A percentile compares a stretch with the other conserved stretches of the same genome.
phyloP scores from a whole-genome alignment of 2,329 filamentous ascomycete genomes.

The Arthrobotrys conoides region DNA sequence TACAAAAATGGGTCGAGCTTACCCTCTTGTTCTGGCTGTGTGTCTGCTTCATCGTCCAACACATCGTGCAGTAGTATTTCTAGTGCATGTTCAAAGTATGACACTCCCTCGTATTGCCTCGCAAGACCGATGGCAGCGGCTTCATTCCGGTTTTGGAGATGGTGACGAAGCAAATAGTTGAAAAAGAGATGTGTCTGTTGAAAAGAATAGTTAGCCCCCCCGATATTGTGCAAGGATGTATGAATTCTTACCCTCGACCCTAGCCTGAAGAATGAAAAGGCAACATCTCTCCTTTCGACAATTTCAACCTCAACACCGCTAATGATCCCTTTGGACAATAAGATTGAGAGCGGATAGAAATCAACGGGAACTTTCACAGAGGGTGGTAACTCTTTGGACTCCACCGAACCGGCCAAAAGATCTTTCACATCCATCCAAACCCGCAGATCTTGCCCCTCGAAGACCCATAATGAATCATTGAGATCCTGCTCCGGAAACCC shows the following conservation, averaged over 20 bases:
- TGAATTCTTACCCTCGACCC: slow-evolving; percentile 79
- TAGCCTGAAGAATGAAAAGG: slow-evolving; percentile 90
- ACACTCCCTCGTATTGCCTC: slow-evolving; percentile 85
- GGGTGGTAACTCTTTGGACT: slow-evolving; percentile 78
- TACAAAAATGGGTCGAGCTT: slow-evolving; percentile 72
- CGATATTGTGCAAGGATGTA: background rate
- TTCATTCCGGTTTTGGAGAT: slow-evolving; percentile 82
- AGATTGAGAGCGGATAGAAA: slow-evolving; percentile 91
- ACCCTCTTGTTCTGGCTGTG: slow-evolving; percentile 75
- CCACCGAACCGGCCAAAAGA: slow-evolving; percentile 76
- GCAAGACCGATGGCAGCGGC: slow-evolving; percentile 84
- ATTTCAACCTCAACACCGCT: slow-evolving; percentile 92
- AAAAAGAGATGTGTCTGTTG: slow-evolving; percentile 89
- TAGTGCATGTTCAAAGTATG: slow-evolving; percentile 92
- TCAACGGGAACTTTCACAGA: slow-evolving; percentile 87
- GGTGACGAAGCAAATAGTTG: slow-evolving; percentile 85
- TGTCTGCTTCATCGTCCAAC: slow-evolving; percentile 92
- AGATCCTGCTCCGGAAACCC: slow-evolving; percentile 70
- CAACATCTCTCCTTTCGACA: slow-evolving; percentile 91
- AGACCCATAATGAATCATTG: slow-evolving; percentile 92
- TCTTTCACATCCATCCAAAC: slow-evolving; percentile 88
- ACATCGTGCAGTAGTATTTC: slow-evolving; percentile 94
- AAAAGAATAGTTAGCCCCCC: background rate
- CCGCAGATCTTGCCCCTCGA: slow-evolving; percentile 85
- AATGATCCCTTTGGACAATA: slow-evolving; percentile 90